Percentiles rank a stretch among this genome's conserved stretches.
These are phyloP conservation scores for Pyronema domesticum DNA, from an alignment of 495 filamentous ascomycete species.

Conservation along the genomic window DNA sequence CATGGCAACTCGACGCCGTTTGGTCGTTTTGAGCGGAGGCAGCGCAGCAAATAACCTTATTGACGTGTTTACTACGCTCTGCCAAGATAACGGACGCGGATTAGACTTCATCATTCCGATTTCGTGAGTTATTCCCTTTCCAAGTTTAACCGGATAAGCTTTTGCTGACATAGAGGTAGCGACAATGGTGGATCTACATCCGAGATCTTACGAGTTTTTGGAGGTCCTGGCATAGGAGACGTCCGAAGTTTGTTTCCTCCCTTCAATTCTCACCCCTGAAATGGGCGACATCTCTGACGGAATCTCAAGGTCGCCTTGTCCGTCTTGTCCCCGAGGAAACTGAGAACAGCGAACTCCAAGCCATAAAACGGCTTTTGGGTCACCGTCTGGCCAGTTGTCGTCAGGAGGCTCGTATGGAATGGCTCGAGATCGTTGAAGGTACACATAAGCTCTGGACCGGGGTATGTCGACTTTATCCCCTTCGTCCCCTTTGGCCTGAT, in stretches of 20 bases:
- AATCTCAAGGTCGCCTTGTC: conserved; percentile 54
- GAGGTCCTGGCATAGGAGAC: conserved; percentile 85
- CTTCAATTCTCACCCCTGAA: background rate
- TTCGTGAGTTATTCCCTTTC: conserved; percentile 25
- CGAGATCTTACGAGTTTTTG: conserved; percentile 81
- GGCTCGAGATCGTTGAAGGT: conserved; percentile 78
- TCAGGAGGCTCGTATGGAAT: conserved; percentile 43
- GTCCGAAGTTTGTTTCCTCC: conserved; percentile 50
- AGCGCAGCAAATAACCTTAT: conserved; percentile 88
- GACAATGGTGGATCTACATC: conserved; percentile 90
- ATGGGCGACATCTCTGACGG: background rate
- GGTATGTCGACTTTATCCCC: conserved; percentile 2
- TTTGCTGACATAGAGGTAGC: too few species aligned
- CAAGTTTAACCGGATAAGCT: too few species aligned
- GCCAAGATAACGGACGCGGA: conserved; percentile 48
- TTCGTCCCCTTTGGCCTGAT: background rate
- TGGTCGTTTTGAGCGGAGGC: conserved; percentile 74
- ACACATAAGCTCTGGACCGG: conserved; percentile 52
- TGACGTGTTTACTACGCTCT: conserved; percentile 65
- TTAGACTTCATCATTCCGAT: conserved; percentile 60
- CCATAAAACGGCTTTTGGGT: conserved; percentile 71
- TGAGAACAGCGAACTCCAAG: conserved; percentile 42
- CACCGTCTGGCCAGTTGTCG: conserved; percentile 50
- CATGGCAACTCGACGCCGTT: conserved; percentile 31
- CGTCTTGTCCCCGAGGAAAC: conserved; percentile 58